phyloP scores from a whole-genome alignment of 495 filamentous ascomycete genomes.

The Daldinia loculata region DNA sequence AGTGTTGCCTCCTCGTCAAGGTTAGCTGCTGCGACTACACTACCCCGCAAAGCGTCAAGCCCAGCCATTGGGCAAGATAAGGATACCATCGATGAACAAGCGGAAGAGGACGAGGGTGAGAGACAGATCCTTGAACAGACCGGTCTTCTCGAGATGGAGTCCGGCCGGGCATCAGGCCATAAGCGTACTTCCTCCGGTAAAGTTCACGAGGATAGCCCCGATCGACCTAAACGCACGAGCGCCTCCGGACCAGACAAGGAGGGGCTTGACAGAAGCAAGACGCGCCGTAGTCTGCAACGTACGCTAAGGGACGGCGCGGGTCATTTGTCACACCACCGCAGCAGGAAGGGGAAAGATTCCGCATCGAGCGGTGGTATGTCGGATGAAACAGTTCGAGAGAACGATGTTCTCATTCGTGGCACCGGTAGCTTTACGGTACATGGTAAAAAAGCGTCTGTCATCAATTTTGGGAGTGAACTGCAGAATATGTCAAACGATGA shows the following conservation, averaged over 20 bases:
- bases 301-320: conserved; percentile 82
- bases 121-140: conserved; percentile 60
- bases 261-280: conserved; percentile 64
- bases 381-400: conserved; percentile 68
- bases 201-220: conserved; percentile 47
- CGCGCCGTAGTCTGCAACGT: conserved; percentile 89
- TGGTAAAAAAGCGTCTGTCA: conserved; percentile 95
- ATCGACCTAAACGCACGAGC: conserved; percentile 40
- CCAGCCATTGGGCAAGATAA: conserved; percentile 42
- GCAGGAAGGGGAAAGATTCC: conserved; percentile 80
- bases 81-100: conserved; percentile 40
- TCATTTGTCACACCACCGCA: conserved; percentile 72
- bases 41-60: conserved; percentile 45
- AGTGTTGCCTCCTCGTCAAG: conserved; percentile 51
- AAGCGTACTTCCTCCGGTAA: conserved; percentile 45
- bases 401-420: conserved; percentile 76
- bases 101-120: conserved; percentile 59
- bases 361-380: conserved; percentile 65
- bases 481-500: conserved; percentile 82
- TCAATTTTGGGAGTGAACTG: conserved; percentile 93
- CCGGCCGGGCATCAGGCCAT: conserved; percentile 39
- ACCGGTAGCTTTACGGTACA: conserved; percentile 93
- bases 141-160: conserved; percentile 52
- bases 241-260: conserved; percentile 48
- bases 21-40: conserved; percentile 42